Percentiles rank a stretch among this genome's conserved stretches.
These are phyloP conservation scores for Ophiostoma ulmi DNA, from an alignment of 2,329 filamentous ascomycete genomes.

Conservation along the genomic window DNA sequence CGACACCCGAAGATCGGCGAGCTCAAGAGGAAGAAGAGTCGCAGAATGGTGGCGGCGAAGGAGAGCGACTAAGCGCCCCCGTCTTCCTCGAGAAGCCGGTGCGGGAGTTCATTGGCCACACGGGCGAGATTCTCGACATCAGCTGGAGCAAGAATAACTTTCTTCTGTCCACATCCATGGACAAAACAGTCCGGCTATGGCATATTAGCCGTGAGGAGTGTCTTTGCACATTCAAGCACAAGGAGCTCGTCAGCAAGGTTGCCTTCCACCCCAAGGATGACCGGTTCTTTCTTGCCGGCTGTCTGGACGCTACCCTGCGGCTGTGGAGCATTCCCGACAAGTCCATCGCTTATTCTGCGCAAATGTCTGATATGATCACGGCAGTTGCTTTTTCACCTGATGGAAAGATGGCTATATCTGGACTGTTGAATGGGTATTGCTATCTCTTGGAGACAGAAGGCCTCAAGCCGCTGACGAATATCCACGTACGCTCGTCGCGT, in stretches of 20 bases:
- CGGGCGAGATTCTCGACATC: conserved; percentile 78
- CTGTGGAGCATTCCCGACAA: conserved; percentile 98
- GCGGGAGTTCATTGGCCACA: conserved; percentile 77
- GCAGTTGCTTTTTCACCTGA: conserved; percentile 92
- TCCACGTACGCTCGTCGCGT: conserved; percentile 87
- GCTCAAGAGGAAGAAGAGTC: conserved; percentile 66
- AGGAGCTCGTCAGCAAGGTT: conserved; percentile 90
- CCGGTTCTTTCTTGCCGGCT: conserved; percentile 92
- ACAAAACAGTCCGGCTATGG: conserved; percentile 94
- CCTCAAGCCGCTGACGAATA: conserved; percentile 73
- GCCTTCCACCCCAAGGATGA: conserved; percentile 93
- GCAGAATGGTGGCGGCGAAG: conserved; percentile 42
- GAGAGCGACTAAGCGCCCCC: conserved; percentile 72
- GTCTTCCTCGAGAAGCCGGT: conserved; percentile 78
- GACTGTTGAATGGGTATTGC: conserved; percentile 77
- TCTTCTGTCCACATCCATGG: conserved; percentile 90
- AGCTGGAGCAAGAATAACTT: conserved; percentile 99
- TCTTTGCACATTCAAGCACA: conserved; percentile 88
- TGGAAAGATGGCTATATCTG: conserved; percentile 82
- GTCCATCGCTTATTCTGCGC: conserved; percentile 74
- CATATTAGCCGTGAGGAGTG: conserved; percentile 81
- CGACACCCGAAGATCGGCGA: conserved; percentile 71
- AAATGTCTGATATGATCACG: conserved; percentile 81
- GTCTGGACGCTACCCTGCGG: conserved; percentile 78
- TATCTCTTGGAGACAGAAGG: conserved; percentile 92